Conservation (phyloP, 1,139 yeast species). For the Schizosaccharomyces versatilis region DNA sequence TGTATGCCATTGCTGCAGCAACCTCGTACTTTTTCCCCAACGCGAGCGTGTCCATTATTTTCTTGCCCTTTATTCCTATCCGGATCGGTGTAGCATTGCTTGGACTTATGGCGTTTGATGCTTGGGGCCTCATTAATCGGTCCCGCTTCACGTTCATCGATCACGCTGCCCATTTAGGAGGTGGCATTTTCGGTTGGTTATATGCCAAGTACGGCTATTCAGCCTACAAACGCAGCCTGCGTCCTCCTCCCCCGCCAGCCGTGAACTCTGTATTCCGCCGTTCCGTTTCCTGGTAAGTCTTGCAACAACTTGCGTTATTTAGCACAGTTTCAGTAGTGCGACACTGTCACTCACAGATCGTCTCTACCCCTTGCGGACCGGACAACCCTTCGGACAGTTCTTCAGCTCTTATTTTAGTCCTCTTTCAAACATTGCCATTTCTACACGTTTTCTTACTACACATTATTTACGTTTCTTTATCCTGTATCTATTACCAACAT, state of each 20-base stretch:
- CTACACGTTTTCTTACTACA: too few relatives aligned
- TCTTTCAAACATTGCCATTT: too few relatives aligned
- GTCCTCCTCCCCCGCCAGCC: not conserved
- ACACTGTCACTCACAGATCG: too few relatives aligned
- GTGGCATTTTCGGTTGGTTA: slow-evolving; percentile 5
- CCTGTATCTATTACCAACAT: too few relatives aligned
- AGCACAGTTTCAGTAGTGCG: too few relatives aligned
- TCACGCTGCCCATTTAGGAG: slow-evolving; percentile 9
- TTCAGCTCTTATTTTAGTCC: too few relatives aligned
- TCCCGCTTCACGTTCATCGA: slow-evolving; percentile 3
- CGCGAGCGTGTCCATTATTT: slow-evolving; percentile 6
- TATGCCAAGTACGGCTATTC: slow-evolving; percentile 3
- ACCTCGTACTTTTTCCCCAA: slow-evolving; percentile 7
- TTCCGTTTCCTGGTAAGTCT: not conserved
- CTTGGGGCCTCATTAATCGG: slow-evolving; percentile 5
- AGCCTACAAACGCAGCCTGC: not conserved
- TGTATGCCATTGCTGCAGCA: slow-evolving; percentile 7
- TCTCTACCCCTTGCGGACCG: too few relatives aligned
- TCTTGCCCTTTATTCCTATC: slow-evolving; percentile 8
- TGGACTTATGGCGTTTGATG: slow-evolving; percentile 9
- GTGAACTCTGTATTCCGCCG: not conserved
- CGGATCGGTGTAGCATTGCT: slow-evolving; percentile 6
- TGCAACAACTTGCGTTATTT: too few relatives aligned
- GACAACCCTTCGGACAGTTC: too few relatives aligned
- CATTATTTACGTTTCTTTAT: too few relatives aligned